Evolutionary conservation across 768 basidiomycete species (phyloP), one percentile per base, ranked within the genome.

Genomic region (Leucocoprinus leucothites): DNA sequence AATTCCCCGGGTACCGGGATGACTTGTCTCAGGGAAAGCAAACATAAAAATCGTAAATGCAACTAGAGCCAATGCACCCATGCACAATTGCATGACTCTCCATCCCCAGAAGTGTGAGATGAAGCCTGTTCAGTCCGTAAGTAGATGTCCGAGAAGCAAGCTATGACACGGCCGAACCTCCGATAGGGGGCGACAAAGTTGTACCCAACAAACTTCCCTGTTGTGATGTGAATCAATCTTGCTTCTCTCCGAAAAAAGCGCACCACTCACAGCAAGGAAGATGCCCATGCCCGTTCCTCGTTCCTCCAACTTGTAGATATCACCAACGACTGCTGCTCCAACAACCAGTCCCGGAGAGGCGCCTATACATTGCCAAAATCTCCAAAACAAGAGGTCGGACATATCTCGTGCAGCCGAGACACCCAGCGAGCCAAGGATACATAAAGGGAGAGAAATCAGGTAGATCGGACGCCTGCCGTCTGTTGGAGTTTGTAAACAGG

Each of bases 401-500:
- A 84, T 67, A 34, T 63, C 73, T 0, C 62, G 60, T 1, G 85
- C 74, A 0, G 70, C 56, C 0, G 83, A 80, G 0, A 87, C 84
- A 0, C 85, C 87, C 0, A 87, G 62, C 8, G 86, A 85, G 0
- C 79, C 85, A 0, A 85, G 48, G 25, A 78, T 72, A 36, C 84
- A 74, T 24, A 88, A 68, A 0, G 88, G 87, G 11, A 89, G 70
- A 3, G 79, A 78, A 22, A 67, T 67, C 4, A 90, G 71, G 59
- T 86, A 90, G 11, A 87, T 70, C 0, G 74, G 71, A 18, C 82
- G 70, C 2, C 88, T 74, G 3, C 91, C 89, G 70, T 90, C 86
- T 88, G 44, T 9, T 13, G 8, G 24, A 24, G 18, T 2, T 42
- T n/a, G 25, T 22, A 6, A 34, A 21, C 25, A 14, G 7, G 16